Evolutionary conservation across 2,329 filamentous ascomycete species (phyloP).

Genomic region (Xylaria sp.): DNA sequence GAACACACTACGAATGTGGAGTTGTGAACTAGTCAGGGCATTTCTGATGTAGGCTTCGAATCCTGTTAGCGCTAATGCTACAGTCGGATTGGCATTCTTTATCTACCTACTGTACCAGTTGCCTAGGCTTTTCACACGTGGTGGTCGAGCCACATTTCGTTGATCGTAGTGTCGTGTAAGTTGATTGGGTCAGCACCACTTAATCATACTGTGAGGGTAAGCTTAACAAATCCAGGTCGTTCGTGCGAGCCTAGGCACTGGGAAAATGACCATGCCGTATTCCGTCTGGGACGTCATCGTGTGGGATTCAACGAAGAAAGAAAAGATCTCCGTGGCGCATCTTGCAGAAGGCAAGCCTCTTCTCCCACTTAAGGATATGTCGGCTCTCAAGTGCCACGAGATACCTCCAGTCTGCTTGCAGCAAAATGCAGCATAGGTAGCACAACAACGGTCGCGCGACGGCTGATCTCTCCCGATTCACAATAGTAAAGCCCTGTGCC

Average conservation of each 20-base stretch:
- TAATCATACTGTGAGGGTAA: constrained; percentile 2
- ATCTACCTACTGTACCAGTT: constrained; percentile 10
- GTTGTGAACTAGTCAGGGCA: not conserved
- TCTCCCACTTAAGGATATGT: not conserved
- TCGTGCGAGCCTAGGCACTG: constrained; percentile 18
- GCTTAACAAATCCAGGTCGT: constrained; percentile 10
- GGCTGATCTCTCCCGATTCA: not conserved
- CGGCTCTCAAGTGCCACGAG: constrained; percentile 1
- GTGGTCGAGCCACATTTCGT: constrained; percentile 27
- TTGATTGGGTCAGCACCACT: constrained; percentile 28
- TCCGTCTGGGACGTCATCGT: constrained; percentile 19
- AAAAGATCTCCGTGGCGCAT: constrained; percentile 6
- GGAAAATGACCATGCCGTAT: constrained; percentile 25
- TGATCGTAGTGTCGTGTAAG: not conserved
- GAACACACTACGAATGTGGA: constrained; percentile 12
- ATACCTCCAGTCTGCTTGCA: not conserved
- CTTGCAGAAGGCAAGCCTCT: not conserved
- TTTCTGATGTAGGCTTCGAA: not conserved
- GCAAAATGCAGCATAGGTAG: not conserved
- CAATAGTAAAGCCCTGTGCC: not conserved
- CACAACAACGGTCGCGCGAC: constrained; percentile 16
- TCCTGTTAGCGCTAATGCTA: constrained; percentile 2
- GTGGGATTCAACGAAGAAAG: not conserved
- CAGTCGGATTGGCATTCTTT: constrained; percentile 3
- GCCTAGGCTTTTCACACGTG: constrained; percentile 37